Evolutionary conservation across 192 early-diverging fungal genomes (phyloP).

Genomic region (Podila epigama): DNA sequence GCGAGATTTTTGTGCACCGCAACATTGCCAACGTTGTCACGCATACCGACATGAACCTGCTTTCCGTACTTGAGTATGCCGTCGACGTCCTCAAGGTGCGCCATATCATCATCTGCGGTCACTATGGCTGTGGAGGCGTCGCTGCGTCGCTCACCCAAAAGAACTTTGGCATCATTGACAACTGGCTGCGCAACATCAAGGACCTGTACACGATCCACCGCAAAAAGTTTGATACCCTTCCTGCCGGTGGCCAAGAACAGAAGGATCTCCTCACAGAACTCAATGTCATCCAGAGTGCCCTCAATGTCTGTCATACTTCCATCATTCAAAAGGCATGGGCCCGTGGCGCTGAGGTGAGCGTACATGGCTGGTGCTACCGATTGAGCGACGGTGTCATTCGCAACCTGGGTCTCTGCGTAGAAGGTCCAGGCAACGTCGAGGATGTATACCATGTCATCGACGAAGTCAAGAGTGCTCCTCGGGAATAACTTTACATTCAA

Average conservation of each 20-base stretch:
- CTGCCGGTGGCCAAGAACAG: conserved; percentile 52
- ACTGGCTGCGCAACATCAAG: conserved; percentile 90
- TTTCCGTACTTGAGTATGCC: conserved; percentile 93
- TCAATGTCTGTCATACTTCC: conserved; percentile 74
- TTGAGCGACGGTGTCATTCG: conserved; percentile 47
- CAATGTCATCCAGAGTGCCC: conserved; percentile 78
- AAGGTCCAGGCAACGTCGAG: conserved; percentile 54
- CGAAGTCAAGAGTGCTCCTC: conserved; percentile 1
- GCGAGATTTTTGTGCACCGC: conserved; percentile 95
- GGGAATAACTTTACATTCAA: not conserved
- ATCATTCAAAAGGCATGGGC: conserved; percentile 88
- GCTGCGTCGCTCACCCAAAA: conserved; percentile 63
- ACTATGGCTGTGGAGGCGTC: conserved; percentile 80
- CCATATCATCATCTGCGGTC: conserved; percentile 93
- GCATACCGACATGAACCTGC: conserved; percentile 80
- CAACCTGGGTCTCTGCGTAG: conserved; percentile 53
- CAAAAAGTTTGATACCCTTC: conserved; percentile 47
- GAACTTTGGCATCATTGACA: conserved; percentile 84
- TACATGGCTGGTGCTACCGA: conserved; percentile 76
- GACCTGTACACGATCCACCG: conserved; percentile 75
- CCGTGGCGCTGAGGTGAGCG: conserved; percentile 69
- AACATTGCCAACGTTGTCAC: conserved; percentile 96
- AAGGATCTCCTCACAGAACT: conserved; percentile 70
- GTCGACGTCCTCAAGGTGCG: conserved; percentile 92
- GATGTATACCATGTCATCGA: conserved; percentile 33